Conservation (phyloP, 75 land plant genomes). For the Cunninghamia lanceolata region DNA sequence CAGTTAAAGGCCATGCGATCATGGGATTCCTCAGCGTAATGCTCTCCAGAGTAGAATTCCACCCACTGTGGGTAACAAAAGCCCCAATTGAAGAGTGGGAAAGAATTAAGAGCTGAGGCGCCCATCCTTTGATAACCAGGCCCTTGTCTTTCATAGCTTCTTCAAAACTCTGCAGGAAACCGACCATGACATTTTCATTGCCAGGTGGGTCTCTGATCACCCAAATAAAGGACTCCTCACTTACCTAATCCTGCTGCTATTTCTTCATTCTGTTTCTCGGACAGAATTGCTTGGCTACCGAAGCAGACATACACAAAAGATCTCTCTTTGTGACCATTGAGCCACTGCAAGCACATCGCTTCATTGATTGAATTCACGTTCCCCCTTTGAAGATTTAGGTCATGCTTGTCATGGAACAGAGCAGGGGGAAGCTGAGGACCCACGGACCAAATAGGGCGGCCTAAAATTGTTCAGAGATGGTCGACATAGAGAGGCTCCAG, state of each 20-base stretch:
- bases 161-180: not conserved
- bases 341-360: slow-evolving; percentile 11
- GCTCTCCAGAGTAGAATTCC: not conserved
- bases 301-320: not conserved
- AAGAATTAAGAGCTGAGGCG: slow-evolving; percentile 40
- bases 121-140: slow-evolving; percentile 39
- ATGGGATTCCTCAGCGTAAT: too few relatives aligned
- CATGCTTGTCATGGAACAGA: not conserved
- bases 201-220: not conserved
- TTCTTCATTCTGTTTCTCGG: not conserved
- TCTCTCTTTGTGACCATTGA: not conserved
- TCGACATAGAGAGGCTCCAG: slow-evolving; percentile 23
- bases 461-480: too few relatives aligned
- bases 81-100: slow-evolving; percentile 40
- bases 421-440: slow-evolving; percentile 22
- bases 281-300: not conserved
- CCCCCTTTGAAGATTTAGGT: not conserved
- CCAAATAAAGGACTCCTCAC: not conserved
- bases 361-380: slow-evolving; percentile 3
- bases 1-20: too few relatives aligned
- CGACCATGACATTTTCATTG: too few relatives aligned
- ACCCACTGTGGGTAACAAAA: slow-evolving; percentile 54
- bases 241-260: not conserved
- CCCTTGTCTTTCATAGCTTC: slow-evolving; percentile 32
- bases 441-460: slow-evolving; percentile 27